phyloP scores from a whole-genome alignment of 148 eudicot genomes.

The Diospyros kaki region DNA sequence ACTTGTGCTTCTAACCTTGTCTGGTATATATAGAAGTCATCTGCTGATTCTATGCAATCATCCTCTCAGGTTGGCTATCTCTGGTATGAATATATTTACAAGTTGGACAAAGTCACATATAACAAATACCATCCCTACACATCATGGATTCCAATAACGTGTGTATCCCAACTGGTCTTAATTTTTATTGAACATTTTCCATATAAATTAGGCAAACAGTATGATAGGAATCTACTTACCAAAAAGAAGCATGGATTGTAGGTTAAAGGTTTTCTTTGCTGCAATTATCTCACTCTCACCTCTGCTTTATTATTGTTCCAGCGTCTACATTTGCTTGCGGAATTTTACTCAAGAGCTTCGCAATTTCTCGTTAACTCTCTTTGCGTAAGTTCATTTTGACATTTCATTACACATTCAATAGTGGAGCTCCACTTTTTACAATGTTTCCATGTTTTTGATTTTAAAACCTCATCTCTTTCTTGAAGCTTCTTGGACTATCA shows the following conservation, averaged over 20 bases:
- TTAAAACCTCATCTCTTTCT: background rate
- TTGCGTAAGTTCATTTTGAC: conserved; percentile 63
- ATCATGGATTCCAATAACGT: conserved; percentile 98
- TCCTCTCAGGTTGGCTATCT: conserved; percentile 73
- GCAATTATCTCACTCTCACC: conserved; percentile 9
- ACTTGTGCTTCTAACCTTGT: background rate
- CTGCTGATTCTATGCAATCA: background rate
- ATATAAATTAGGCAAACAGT: too few relatives aligned
- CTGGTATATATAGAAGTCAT: background rate
- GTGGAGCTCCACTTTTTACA: background rate
- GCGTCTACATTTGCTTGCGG: conserved; percentile 86
- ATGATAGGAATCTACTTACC: too few relatives aligned
- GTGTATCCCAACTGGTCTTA: conserved; percentile 13
- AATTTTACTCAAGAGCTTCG: conserved; percentile 82
- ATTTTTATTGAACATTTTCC: background rate
- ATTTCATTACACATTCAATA: background rate
- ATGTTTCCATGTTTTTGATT: background rate
- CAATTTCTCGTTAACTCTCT: conserved; percentile 68
- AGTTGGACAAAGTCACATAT: conserved; percentile 78
- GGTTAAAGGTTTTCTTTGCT: background rate
- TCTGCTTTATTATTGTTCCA: conserved; percentile 31
- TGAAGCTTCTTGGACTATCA: background rate
- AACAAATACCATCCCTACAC: conserved; percentile 95
- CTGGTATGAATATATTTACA: conserved; percentile 91
- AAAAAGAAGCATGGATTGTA: too few relatives aligned